A percentile compares a stretch with the other conserved stretches of the same genome.
phyloP scores from a whole-genome alignment of 2,329 filamentous ascomycete genomes.

The Pseudocercospora cruenta region DNA sequence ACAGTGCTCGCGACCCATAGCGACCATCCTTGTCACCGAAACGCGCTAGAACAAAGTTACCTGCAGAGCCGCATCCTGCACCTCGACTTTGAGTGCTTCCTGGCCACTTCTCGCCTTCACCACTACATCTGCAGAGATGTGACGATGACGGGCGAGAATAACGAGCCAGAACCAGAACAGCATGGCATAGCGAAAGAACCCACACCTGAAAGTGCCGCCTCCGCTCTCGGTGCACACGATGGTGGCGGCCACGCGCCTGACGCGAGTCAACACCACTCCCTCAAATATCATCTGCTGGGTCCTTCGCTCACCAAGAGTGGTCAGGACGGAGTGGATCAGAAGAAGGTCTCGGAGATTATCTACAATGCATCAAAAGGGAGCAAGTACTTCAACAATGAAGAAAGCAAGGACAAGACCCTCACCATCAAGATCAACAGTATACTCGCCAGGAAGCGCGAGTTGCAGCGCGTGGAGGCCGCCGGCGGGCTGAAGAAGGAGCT shows the following conservation, averaged over 20 bases:
- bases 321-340: constrained; percentile 90
- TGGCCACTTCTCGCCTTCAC: background rate
- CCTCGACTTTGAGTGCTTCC: background rate
- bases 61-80: background rate
- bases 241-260: constrained; percentile 10
- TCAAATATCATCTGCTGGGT: constrained; percentile 88
- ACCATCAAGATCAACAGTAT: constrained; percentile 86
- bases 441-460: constrained; percentile 70
- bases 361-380: constrained; percentile 96
- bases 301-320: constrained; percentile 93
- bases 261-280: constrained; percentile 59
- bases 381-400: constrained; percentile 93
- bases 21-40: background rate
- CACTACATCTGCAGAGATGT: background rate
- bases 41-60: background rate
- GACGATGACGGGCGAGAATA: background rate
- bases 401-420: constrained; percentile 76
- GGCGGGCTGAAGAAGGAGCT: constrained; percentile 67
- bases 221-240: background rate
- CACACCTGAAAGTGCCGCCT: background rate
- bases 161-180: background rate
- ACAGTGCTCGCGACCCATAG: background rate
- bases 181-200: background rate
- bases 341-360: constrained; percentile 92
- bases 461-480: constrained; percentile 69